Conservation (phyloP, 768 basidiomycete genomes). For the Pulveroboletus sp. region DNA sequence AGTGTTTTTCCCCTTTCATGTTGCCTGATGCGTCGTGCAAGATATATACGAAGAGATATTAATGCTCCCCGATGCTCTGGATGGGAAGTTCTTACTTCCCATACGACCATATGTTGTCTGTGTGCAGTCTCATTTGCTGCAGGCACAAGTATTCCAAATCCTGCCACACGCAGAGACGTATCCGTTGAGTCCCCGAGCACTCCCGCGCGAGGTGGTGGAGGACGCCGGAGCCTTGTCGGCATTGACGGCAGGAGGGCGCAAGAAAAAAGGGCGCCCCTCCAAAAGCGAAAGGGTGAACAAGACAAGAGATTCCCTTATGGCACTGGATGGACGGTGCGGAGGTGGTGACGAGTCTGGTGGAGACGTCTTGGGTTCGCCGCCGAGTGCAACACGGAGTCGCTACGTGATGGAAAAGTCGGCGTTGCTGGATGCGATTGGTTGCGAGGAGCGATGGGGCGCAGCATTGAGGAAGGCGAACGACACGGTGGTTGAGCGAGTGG, state of each 20-base stretch:
- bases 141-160: constrained; percentile 52
- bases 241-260: constrained; percentile 22
- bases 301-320: constrained; percentile 44
- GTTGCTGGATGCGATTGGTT: constrained; percentile 36
- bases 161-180: constrained; percentile 48
- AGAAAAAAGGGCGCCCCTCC: constrained; percentile 61
- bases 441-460: constrained; percentile 12
- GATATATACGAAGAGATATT: constrained; percentile 53
- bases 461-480: constrained; percentile 45
- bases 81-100: constrained; percentile 35
- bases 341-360: neutral
- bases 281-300: constrained; percentile 55
- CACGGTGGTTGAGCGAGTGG: constrained; percentile 49
- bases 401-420: constrained; percentile 43
- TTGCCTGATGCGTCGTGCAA: constrained; percentile 27
- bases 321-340: constrained; percentile 48
- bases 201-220: constrained; percentile 66
- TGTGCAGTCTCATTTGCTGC: constrained; percentile 45
- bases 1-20: too few relatives aligned
- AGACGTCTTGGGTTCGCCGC: constrained; percentile 15
- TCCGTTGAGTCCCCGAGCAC: constrained; percentile 54
- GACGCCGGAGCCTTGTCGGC: constrained; percentile 24
- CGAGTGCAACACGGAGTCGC: constrained; percentile 30
- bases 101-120: constrained; percentile 50
- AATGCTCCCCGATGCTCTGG: constrained; percentile 43